These are phyloP conservation scores for Panicum hallii DNA, from an alignment of 202 grass and related monocot genomes.

Conservation along the genomic window DNA sequence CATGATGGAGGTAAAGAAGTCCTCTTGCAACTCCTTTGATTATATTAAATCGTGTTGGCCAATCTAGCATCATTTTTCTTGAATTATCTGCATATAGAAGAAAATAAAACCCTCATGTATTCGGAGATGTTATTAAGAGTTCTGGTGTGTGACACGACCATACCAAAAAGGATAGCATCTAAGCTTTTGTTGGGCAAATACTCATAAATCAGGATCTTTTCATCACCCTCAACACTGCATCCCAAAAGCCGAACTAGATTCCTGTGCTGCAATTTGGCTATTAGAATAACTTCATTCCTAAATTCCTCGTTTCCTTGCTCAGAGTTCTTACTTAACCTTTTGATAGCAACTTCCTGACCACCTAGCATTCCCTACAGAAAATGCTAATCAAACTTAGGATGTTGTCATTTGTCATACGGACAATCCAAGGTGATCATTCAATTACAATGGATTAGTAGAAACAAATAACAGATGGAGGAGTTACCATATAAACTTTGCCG, in stretches of 20 bases:
- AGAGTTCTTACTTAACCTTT: constrained; percentile 45
- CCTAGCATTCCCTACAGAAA: constrained; percentile 25
- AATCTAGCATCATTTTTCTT: constrained; percentile 43
- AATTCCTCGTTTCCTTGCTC: constrained; percentile 46
- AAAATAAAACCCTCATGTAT: background rate
- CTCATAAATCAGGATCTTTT: constrained; percentile 54
- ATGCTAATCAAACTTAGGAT: background rate
- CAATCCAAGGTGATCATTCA: background rate
- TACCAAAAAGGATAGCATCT: constrained; percentile 48
- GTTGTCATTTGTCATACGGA: background rate
- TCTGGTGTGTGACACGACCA: background rate
- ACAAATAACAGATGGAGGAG: background rate
- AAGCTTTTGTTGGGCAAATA: constrained; percentile 54
- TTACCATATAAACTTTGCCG: constrained; percentile 30
- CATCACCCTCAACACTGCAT: constrained; percentile 38
- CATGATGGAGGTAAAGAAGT: constrained; percentile 69
- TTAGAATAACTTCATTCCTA: constrained; percentile 51
- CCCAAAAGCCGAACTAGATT: constrained; percentile 50
- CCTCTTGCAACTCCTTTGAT: constrained; percentile 63
- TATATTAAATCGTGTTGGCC: constrained; percentile 49
- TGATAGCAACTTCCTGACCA: constrained; percentile 47
- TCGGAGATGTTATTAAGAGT: background rate
- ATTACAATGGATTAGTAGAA: background rate
- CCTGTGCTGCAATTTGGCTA: constrained; percentile 52
- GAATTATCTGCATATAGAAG: constrained; percentile 24